Conservation (phyloP, 805 yeast species). For the Wickerhamomyces subpelliculosus region DNA sequence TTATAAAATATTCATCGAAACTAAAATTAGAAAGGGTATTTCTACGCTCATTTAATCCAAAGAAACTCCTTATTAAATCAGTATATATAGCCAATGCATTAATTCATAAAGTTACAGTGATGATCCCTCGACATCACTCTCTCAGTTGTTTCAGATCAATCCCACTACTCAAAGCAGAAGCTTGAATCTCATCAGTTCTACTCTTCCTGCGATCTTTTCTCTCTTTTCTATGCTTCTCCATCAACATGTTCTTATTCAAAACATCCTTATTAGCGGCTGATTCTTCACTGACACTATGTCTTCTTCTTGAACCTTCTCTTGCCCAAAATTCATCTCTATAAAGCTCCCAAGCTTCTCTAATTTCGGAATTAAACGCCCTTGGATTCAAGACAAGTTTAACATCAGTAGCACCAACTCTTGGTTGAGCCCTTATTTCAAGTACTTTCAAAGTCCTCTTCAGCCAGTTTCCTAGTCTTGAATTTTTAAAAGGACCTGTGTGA, state of each 20-base stretch:
- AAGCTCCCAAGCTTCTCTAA: slow-evolving; percentile 91
- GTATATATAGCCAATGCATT: too few species aligned
- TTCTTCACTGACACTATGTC: slow-evolving; percentile 19
- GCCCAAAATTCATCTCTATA: slow-evolving; percentile 93
- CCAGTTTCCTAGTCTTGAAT: slow-evolving; percentile 5
- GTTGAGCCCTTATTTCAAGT: slow-evolving; percentile 38
- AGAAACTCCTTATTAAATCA: too few species aligned
- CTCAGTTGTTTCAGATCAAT: background rate
- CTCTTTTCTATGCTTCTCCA: slow-evolving; percentile 33
- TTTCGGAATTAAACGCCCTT: slow-evolving; percentile 71
- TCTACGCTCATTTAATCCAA: too few species aligned
- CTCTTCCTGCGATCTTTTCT: slow-evolving; percentile 33
- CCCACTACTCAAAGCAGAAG: background rate
- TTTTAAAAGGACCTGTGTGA: slow-evolving; percentile 10
- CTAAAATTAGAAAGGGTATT: too few species aligned
- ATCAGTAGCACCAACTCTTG: slow-evolving; percentile 67
- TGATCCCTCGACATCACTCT: too few species aligned
- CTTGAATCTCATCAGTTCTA: slow-evolving; percentile 5
- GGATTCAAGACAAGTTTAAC: slow-evolving; percentile 79
- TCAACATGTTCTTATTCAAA: slow-evolving; percentile 21
- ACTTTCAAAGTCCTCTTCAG: slow-evolving; percentile 6
- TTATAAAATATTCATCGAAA: too few species aligned
- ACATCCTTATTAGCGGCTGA: slow-evolving; percentile 7
- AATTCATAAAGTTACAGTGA: too few species aligned
- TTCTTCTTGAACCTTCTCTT: slow-evolving; percentile 65